phyloP scores from a whole-genome alignment of 495 filamentous ascomycete species.

The Xylaria flabelliformis region DNA sequence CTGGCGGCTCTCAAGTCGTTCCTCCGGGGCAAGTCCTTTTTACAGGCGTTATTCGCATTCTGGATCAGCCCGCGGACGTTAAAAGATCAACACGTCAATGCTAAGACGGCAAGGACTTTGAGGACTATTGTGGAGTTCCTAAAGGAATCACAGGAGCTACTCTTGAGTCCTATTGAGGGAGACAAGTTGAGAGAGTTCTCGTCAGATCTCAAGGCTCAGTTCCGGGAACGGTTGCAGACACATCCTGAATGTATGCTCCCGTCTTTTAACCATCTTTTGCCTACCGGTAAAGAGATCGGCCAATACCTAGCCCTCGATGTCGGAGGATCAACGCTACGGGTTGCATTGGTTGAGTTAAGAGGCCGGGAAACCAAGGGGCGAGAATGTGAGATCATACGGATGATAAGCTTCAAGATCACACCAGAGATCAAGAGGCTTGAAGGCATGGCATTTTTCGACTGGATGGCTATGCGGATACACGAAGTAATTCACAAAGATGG shows the following conservation, averaged over 20 bases:
- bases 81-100: slow-evolving; percentile 43
- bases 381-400: slow-evolving; percentile 51
- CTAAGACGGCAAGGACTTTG: slow-evolving; percentile 31
- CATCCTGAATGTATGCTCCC: slow-evolving; percentile 62
- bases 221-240: slow-evolving; percentile 51
- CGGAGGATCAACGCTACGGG: slow-evolving; percentile 81
- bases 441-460: slow-evolving; percentile 70
- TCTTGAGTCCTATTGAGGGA: slow-evolving; percentile 47
- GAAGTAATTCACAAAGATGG: slow-evolving; percentile 52
- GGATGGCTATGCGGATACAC: slow-evolving; percentile 82
- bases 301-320: slow-evolving; percentile 65
- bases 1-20: slow-evolving; percentile 55
- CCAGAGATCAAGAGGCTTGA: slow-evolving; percentile 50
- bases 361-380: slow-evolving; percentile 51
- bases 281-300: slow-evolving; percentile 73
- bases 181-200: slow-evolving; percentile 50
- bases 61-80: slow-evolving; percentile 53
- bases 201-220: slow-evolving; percentile 53
- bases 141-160: slow-evolving; percentile 42
- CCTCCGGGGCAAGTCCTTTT: slow-evolving; percentile 56
- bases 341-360: slow-evolving; percentile 76
- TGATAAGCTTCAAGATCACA: slow-evolving; percentile 59
- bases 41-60: slow-evolving; percentile 57
- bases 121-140: slow-evolving; percentile 41
- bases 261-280: slow-evolving; percentile 74